Conservation (phyloP, 805 yeast genomes). For the Saccharomycopsis vini region DNA sequence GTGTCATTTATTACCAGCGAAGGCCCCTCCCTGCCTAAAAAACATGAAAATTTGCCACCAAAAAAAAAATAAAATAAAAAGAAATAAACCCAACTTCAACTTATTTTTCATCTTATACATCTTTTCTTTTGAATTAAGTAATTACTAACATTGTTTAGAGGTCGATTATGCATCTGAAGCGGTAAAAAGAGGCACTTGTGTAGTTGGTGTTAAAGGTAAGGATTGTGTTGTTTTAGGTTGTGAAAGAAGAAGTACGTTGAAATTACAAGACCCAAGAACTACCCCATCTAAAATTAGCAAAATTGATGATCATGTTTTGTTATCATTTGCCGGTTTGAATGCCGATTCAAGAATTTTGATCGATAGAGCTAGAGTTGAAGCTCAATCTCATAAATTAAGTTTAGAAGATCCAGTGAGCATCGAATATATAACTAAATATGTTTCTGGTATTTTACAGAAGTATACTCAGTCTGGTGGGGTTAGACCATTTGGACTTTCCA, state of each 20-base stretch:
- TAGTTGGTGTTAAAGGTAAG: slow-evolving; percentile 91
- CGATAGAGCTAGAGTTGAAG: slow-evolving; percentile 93
- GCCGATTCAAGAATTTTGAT: slow-evolving; percentile 96
- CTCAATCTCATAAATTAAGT: slow-evolving; percentile 89
- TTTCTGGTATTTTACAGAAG: slow-evolving; percentile 96
- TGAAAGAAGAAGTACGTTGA: slow-evolving; percentile 90
- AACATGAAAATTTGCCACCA: too few relatives aligned
- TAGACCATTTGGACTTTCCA: slow-evolving; percentile 94
- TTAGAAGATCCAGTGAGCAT: slow-evolving; percentile 88
- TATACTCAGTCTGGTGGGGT: slow-evolving; percentile 98
- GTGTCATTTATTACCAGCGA: too few relatives aligned
- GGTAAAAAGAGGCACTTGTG: slow-evolving; percentile 96
- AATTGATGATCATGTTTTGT: slow-evolving; percentile 80
- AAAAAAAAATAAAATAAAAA: too few relatives aligned
- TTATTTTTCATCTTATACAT: too few relatives aligned
- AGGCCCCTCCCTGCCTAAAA: too few relatives aligned
- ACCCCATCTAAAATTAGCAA: slow-evolving; percentile 92
- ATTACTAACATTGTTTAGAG: slow-evolving; percentile 33
- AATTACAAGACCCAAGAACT: slow-evolving; percentile 91
- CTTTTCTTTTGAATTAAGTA: not conserved
- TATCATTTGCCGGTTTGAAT: slow-evolving; percentile 94
- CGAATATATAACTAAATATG: slow-evolving; percentile 85
- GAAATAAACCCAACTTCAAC: too few relatives aligned
- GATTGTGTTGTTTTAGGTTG: slow-evolving; percentile 89
- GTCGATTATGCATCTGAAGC: slow-evolving; percentile 98